Conservation (phyloP, 176 grass and related monocot species). For the Oryza punctata region DNA sequence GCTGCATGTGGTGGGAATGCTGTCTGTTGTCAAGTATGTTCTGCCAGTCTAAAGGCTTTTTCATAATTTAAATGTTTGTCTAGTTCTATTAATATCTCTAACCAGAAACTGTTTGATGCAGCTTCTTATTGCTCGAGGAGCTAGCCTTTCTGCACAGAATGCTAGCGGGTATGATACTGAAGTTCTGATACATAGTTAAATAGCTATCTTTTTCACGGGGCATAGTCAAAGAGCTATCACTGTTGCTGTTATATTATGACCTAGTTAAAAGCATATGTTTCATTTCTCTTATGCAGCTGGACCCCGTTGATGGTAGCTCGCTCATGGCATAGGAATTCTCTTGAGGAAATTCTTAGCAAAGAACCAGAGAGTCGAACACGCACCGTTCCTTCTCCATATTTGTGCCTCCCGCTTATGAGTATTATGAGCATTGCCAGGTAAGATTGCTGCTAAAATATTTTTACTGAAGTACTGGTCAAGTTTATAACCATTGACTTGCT, state of each 20-base stretch:
- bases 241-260: constrained; percentile 20
- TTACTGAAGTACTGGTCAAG: background rate
- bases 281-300: constrained; percentile 53
- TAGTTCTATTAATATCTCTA: constrained; percentile 32
- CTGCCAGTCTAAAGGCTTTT: background rate
- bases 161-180: constrained; percentile 59
- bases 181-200: constrained; percentile 18
- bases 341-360: constrained; percentile 74
- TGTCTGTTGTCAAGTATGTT: constrained; percentile 90
- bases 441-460: constrained; percentile 1
- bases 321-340: constrained; percentile 80
- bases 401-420: constrained; percentile 93
- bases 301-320: constrained; percentile 86
- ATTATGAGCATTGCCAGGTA: constrained; percentile 93
- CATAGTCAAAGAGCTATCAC: constrained; percentile 20
- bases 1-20: constrained; percentile 94
- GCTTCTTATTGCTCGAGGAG: constrained; percentile 88
- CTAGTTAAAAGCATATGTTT: constrained; percentile 15
- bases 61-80: constrained; percentile 14
- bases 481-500: background rate
- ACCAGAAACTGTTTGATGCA: constrained; percentile 43
- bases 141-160: constrained; percentile 61
- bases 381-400: constrained; percentile 78
- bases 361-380: constrained; percentile 40
- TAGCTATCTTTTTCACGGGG: background rate